These are phyloP conservation scores for Penicillium paneum DNA, from an alignment of 2,329 filamentous ascomycete genomes.

Conservation along the genomic window DNA sequence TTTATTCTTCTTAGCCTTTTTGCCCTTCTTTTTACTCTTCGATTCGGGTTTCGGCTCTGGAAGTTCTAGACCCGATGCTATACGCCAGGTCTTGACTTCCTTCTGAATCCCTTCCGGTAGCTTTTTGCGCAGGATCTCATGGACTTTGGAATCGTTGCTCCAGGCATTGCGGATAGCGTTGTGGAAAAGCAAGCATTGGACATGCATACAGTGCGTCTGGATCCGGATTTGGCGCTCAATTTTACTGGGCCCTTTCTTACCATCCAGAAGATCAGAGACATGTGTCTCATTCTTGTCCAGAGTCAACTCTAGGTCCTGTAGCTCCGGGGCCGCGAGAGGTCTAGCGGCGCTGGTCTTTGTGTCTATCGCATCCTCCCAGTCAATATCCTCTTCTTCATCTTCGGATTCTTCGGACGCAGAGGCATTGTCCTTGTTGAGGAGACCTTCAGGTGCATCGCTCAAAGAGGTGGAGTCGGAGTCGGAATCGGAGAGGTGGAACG, in stretches of 20 bases:
- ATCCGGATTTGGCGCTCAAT: slow-evolving; percentile 74
- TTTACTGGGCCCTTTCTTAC: slow-evolving; percentile 82
- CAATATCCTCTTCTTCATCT: slow-evolving; percentile 56
- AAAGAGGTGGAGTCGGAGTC: slow-evolving; percentile 35
- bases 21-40: slow-evolving; percentile 41
- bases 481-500: slow-evolving; percentile 24
- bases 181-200: slow-evolving; percentile 83
- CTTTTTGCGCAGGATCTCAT: slow-evolving; percentile 72
- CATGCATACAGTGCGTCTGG: slow-evolving; percentile 82
- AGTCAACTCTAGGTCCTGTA: slow-evolving; percentile 71
- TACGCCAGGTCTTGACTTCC: slow-evolving; percentile 70
- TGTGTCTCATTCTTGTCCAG: slow-evolving; percentile 55
- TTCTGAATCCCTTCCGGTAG: slow-evolving; percentile 65
- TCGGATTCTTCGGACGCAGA: slow-evolving; percentile 15
- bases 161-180: slow-evolving; percentile 83
- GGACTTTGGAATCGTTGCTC: slow-evolving; percentile 72
- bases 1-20: slow-evolving; percentile 45
- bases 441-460: slow-evolving; percentile 34
- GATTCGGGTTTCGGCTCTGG: slow-evolving; percentile 42
- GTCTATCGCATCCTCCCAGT: slow-evolving; percentile 58
- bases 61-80: slow-evolving; percentile 60
- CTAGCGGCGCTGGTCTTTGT: slow-evolving; percentile 33
- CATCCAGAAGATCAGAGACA: slow-evolving; percentile 58
- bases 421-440: slow-evolving; percentile 5
- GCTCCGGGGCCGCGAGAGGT: slow-evolving; percentile 48